Evolutionary conservation across 768 basidiomycete species (phyloP), one percentile per base, ranked within the genome.

Genomic region (Serendipita sp.): DNA sequence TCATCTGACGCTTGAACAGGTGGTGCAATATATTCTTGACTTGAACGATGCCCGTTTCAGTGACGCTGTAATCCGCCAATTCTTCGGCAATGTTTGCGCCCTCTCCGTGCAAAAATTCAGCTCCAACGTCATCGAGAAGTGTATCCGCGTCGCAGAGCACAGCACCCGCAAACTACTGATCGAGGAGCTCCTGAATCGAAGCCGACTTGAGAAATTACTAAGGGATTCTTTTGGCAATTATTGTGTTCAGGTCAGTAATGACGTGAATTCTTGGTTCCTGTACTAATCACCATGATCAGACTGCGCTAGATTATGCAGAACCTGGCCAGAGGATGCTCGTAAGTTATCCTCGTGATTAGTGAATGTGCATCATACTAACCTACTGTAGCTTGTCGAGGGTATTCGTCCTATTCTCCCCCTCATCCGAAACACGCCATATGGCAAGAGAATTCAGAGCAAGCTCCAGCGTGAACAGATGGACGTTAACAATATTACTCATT

Each of bases 41-140:
- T 76, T 99, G 70, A 98, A 98, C 75, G 96, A 99, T 77, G 94
- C 91, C 74, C 83, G 96, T 48, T 99, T 98, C 80, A 95, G 91
- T 68, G 95, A 97, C 75, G 95, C 80, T 58, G 90, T 99, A 69
- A 97, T 98, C 69, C 86, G 95, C 67, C 96, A 98, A 72, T 99
- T 98, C 75, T 78, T 90, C 63, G 96, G 96, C 69, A 98, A 99
- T 71, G 91, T 98, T 66, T 98, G 94, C 73, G 92, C 92, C 3
- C 77, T 99, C 63, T 98, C 94, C 3, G 95, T 97, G 15, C 96
- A 99, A 74, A 99, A 99, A 76, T 99, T 99, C 76, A 95, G 92
- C 67, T 97, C 95, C 66, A 99, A 99, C 73, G 96, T 99, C 66
- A 94, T 96, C 67, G 94, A 96, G 76, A 96, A 96, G 77, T 85